Percentiles rank a stretch among this genome's conserved stretches.
Conservation (phyloP, 108 stramenopile genomes). For the Cyclotella distinguenda region DNA sequence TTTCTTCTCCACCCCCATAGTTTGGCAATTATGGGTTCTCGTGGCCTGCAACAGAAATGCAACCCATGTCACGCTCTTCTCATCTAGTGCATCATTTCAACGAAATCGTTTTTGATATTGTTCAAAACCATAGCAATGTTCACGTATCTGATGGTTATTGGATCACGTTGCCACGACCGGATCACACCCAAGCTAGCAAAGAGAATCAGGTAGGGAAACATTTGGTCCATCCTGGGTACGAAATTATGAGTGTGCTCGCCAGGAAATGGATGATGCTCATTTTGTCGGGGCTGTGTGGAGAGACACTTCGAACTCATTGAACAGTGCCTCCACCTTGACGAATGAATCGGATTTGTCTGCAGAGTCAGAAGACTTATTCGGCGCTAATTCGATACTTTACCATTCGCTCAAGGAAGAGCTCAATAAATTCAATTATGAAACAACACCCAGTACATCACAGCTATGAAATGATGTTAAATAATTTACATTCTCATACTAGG, state of each 20-base stretch:
- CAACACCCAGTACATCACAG: too few species aligned
- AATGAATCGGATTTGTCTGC: too few species aligned
- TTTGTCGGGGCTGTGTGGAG: conserved; percentile 27
- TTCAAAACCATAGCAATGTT: conserved; percentile 37
- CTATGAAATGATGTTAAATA: too few species aligned
- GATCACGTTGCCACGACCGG: conserved; percentile 71
- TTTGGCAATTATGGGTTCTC: conserved; percentile 76
- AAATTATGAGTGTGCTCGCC: conserved; percentile 64
- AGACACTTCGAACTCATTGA: background rate
- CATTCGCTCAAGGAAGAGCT: too few species aligned
- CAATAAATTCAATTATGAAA: too few species aligned
- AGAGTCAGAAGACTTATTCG: too few species aligned
- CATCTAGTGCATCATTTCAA: conserved; percentile 60
- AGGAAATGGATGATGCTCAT: conserved; percentile 64
- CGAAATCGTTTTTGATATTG: conserved; percentile 52
- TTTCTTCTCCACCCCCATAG: conserved; percentile 10
- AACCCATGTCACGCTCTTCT: conserved; percentile 59
- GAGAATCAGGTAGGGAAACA: conserved; percentile 64
- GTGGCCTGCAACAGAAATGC: conserved; percentile 53
- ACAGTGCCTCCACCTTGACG: too few species aligned
- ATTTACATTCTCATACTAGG: too few species aligned
- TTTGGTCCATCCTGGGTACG: conserved; percentile 75
- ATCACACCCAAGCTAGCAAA: conserved; percentile 63
- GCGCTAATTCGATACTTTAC: too few species aligned
- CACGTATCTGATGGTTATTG: conserved; percentile 71